Evolutionary conservation across 106 monocot genomes (phyloP), one percentile per base, ranked within the genome.

Genomic region (Platanthera zijinensis): DNA sequence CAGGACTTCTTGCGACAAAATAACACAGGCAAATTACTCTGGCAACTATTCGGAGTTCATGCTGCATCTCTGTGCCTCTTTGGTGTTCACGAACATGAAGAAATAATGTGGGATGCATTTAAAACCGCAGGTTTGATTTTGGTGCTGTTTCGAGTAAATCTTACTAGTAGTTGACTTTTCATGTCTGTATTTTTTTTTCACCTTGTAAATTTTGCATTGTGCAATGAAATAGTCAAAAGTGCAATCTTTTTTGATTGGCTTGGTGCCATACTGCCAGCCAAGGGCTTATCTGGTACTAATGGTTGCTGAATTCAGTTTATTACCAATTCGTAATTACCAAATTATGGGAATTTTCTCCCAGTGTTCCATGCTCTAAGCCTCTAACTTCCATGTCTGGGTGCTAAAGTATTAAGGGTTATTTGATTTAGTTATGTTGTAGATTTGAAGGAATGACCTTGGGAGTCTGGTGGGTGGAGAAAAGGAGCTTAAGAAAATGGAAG

Each of bases 1-100:
- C 74, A 97, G 97, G 97, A 97, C 77, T 97, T 94, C 72, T 83
- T 94, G 78, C 89, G 97, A 21, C 94, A 97, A 88, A 97, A 97
- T 79, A 97, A 97, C 74, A 94, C 97, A 66, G 97, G 97, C 72
- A 97, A 97, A 56, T 86, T 97, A 51, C 72, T 97, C 17, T 97
- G 97, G 94, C 89, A 97, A 89, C 78, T 91, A 59, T 97, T 97
- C 85, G 97, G 97, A 57, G 80, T 72, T 81, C 81, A 91, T 73
- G 78, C 89, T 82, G 94, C 94, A 78, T 64, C 84, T 47, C 72
- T 97, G 75, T 97, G 94, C 74, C 75, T 97, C 56, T 94, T 84
- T 81, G 95, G 95, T 51, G 89, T 92, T 73, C 77, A 19, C 47
- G 95, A 96, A 81, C 86, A 89, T 63, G 95, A 96, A 87, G 90